These are phyloP conservation scores for Rhodotorula graminis DNA, from an alignment of 768 basidiomycete genomes.

Conservation along the genomic window DNA sequence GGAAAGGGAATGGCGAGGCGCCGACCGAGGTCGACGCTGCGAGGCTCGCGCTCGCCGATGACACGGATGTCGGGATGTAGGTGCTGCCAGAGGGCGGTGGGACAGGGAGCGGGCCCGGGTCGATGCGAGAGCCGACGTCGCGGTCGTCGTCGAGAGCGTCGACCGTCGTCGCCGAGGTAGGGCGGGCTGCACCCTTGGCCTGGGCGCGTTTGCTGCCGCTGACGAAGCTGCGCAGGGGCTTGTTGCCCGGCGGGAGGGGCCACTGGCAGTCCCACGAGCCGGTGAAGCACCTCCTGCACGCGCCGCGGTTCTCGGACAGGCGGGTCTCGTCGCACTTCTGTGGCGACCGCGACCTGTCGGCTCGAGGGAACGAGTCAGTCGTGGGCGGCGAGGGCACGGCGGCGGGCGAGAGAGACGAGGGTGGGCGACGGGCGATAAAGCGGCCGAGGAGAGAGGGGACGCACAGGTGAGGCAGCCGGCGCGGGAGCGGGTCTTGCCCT, in stretches of 20 bases:
- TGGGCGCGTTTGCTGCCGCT: not conserved
- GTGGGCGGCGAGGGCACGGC: not conserved
- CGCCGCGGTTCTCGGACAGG: not conserved
- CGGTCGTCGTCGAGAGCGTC: too few relatives aligned
- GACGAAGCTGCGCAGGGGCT: not conserved
- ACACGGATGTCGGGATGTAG: not conserved
- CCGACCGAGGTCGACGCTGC: not conserved
- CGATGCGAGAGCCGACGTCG: too few relatives aligned
- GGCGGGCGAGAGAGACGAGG: not conserved
- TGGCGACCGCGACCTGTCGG: slow-evolving; percentile 11
- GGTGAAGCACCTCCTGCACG: slow-evolving; percentile 10
- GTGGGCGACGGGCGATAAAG: not conserved
- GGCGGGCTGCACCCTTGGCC: not conserved
- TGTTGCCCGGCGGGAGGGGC: not conserved
- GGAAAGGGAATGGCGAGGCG: too few relatives aligned
- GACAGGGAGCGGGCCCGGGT: too few relatives aligned
- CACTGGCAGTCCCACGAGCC: slow-evolving; percentile 19
- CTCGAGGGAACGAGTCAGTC: not conserved
- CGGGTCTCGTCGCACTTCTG: slow-evolving; percentile 21
- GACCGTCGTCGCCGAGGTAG: too few relatives aligned
- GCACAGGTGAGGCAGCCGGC: slow-evolving; percentile 2
- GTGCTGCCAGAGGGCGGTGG: too few relatives aligned
- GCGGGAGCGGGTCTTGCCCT: not conserved
- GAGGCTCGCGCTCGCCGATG: not conserved
- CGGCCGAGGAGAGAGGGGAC: not conserved